Evolutionary conservation across 352 stramenopile genomes (phyloP).

Genomic region (Pythium grandisporangium): DNA sequence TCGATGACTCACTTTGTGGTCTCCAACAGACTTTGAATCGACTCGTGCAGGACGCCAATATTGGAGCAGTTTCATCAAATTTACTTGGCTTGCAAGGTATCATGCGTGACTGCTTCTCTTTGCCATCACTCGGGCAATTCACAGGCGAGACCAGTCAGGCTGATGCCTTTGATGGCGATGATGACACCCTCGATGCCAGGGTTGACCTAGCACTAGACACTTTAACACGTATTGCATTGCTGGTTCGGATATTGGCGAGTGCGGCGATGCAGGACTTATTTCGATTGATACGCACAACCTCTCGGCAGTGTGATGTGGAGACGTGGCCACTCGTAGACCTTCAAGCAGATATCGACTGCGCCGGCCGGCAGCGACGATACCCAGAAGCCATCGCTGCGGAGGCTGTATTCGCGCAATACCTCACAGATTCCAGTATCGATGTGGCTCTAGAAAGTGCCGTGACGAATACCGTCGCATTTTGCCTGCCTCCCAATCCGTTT

Average conservation of each 20-base stretch:
- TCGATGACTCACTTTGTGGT: too few relatives aligned
- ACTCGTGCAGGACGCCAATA: conserved; percentile 4
- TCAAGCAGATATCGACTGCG: conserved; percentile 15
- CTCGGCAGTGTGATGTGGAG: too few relatives aligned
- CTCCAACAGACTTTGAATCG: background rate
- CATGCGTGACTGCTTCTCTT: background rate
- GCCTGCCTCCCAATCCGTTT: conserved; percentile 40
- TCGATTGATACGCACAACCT: conserved; percentile 4
- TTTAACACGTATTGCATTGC: too few relatives aligned
- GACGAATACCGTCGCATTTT: conserved; percentile 28
- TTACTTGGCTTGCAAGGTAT: conserved; percentile 2
- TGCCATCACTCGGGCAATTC: conserved; percentile 1
- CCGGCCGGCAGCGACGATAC: conserved; percentile 25
- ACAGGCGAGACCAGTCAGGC: too few relatives aligned
- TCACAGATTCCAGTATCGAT: conserved; percentile 32
- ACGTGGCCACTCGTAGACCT: background rate
- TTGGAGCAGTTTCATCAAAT: conserved; percentile 2
- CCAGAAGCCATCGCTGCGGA: conserved; percentile 27
- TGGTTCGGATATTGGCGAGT: too few relatives aligned
- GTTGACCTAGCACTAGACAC: too few relatives aligned
- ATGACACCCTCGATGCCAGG: too few relatives aligned
- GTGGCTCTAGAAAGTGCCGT: conserved; percentile 39
- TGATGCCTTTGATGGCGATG: too few relatives aligned
- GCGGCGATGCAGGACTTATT: conserved; percentile 3
- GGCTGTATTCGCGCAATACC: conserved; percentile 30